A percentile compares a stretch with the other conserved stretches of the same genome.
Conservation (phyloP, 495 filamentous ascomycete genomes). For the Collariella sp. region DNA sequence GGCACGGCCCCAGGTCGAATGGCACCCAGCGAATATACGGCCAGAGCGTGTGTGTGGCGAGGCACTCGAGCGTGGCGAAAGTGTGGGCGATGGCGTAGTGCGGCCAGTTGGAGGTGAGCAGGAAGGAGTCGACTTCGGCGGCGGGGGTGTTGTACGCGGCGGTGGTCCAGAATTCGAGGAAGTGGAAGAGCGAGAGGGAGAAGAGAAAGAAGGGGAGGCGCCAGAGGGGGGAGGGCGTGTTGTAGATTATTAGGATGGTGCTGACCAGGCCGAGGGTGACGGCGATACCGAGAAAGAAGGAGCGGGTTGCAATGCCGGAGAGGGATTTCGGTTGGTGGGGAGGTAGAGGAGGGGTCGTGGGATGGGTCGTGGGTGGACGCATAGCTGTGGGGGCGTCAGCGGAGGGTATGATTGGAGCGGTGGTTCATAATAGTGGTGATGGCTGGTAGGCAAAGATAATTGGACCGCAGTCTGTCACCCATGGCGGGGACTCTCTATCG, state of each 20-base stretch:
- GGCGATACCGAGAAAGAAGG: constrained; percentile 45
- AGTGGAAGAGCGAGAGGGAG: constrained; percentile 77
- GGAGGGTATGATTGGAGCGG: not conserved
- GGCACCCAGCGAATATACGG: constrained; percentile 42
- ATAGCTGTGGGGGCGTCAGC: constrained; percentile 21
- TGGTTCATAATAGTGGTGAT: not conserved
- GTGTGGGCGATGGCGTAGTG: constrained; percentile 78
- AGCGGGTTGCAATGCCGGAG: constrained; percentile 66
- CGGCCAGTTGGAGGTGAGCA: constrained; percentile 76
- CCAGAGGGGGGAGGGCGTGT: constrained; percentile 53
- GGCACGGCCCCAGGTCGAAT: constrained; percentile 22
- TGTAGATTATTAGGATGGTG: constrained; percentile 34
- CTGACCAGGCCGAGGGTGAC: constrained; percentile 36
- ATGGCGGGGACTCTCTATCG: not conserved
- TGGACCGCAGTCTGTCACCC: constrained; percentile 24
- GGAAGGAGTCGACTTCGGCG: constrained; percentile 66
- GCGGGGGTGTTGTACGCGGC: constrained; percentile 68
- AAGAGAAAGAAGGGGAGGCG: constrained; percentile 73
- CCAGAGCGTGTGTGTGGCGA: constrained; percentile 49
- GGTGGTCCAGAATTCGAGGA: constrained; percentile 89
- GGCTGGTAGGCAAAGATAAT: constrained; percentile 33
- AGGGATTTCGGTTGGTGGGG: constrained; percentile 60
- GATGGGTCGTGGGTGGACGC: constrained; percentile 20
- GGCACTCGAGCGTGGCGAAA: constrained; percentile 61
- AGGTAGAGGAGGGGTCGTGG: constrained; percentile 38